Evolutionary conservation across 345 rosid genomes (phyloP).

Genomic region (Aquilaria malaccensis): DNA sequence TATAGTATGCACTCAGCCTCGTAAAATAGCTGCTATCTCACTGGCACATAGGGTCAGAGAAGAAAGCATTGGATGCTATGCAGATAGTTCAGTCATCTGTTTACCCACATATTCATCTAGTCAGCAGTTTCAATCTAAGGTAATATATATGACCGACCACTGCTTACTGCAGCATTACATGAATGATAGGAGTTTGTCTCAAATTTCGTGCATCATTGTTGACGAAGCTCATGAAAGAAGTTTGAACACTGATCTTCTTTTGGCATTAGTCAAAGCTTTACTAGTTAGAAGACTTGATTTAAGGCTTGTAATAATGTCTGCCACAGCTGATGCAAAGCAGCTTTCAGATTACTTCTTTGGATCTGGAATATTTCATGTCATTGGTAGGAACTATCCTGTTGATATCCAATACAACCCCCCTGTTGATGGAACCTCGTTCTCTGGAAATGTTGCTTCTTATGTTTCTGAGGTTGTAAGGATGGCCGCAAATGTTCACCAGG

Average conservation of each 20-base stretch:
- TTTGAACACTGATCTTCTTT: constrained; percentile 82
- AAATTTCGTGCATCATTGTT: constrained; percentile 69
- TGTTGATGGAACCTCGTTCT: constrained; percentile 27
- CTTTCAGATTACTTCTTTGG: constrained; percentile 71
- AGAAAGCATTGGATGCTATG: constrained; percentile 67
- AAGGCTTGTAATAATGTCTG: constrained; percentile 89
- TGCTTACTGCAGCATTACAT: constrained; percentile 72
- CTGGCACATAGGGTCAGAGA: constrained; percentile 67
- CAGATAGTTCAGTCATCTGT: constrained; percentile 37
- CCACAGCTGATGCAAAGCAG: constrained; percentile 80
- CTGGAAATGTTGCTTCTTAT: constrained; percentile 45
- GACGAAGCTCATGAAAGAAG: constrained; percentile 99
- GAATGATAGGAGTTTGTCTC: constrained; percentile 57
- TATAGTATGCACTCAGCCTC: constrained; percentile 82
- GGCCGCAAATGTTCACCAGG: constrained; percentile 49
- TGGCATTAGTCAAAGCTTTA: constrained; percentile 64
- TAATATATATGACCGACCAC: constrained; percentile 77
- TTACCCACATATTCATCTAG: constrained; percentile 52
- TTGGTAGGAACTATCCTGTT: constrained; percentile 78
- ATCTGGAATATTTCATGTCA: constrained; percentile 45
- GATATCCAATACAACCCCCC: constrained; percentile 56
- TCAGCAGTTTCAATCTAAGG: constrained; percentile 47
- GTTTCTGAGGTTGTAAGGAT: constrained; percentile 53
- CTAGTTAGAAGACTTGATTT: constrained; percentile 46
- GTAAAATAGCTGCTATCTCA: constrained; percentile 79